Evolutionary conservation across 352 stramenopile genomes (phyloP).

Genomic region (Pythium myriotylum): DNA sequence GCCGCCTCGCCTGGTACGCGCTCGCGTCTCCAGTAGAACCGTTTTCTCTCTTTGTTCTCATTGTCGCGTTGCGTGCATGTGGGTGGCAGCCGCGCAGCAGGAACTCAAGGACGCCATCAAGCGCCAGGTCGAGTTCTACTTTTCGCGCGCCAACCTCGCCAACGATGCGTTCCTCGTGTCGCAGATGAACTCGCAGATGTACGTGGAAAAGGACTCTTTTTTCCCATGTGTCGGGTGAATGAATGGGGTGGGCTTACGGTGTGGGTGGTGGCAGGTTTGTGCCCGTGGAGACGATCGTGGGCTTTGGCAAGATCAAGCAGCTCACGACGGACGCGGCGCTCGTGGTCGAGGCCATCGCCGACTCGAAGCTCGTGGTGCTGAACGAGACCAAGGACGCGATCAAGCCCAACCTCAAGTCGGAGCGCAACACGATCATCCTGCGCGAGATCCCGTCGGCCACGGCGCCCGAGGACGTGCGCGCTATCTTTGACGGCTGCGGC

Average conservation of each 20-base stretch:
- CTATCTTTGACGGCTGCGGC: constrained; percentile 84
- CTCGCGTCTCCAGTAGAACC: too few relatives aligned
- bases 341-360: constrained; percentile 68
- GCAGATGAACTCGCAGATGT: constrained; percentile 92
- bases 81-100: constrained; percentile 34
- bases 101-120: constrained; percentile 84
- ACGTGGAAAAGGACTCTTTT: constrained; percentile 13
- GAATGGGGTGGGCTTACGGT: neutral
- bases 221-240: neutral
- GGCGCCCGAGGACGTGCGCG: constrained; percentile 80
- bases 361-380: constrained; percentile 74
- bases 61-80: too few relatives aligned
- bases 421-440: constrained; percentile 93
- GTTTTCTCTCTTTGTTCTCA: too few relatives aligned
- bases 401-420: constrained; percentile 92
- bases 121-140: constrained; percentile 92
- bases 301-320: constrained; percentile 87
- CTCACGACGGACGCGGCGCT: constrained; percentile 68
- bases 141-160: constrained; percentile 85
- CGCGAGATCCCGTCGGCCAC: constrained; percentile 91
- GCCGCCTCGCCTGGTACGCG: constrained; percentile 2
- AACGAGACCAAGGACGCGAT: constrained; percentile 85
- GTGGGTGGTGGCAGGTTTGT: constrained; percentile 59
- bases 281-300: constrained; percentile 77
- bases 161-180: constrained; percentile 89